These are phyloP conservation scores for Acrocalymma vagum DNA, from an alignment of 2,329 filamentous ascomycete species.

Conservation along the genomic window DNA sequence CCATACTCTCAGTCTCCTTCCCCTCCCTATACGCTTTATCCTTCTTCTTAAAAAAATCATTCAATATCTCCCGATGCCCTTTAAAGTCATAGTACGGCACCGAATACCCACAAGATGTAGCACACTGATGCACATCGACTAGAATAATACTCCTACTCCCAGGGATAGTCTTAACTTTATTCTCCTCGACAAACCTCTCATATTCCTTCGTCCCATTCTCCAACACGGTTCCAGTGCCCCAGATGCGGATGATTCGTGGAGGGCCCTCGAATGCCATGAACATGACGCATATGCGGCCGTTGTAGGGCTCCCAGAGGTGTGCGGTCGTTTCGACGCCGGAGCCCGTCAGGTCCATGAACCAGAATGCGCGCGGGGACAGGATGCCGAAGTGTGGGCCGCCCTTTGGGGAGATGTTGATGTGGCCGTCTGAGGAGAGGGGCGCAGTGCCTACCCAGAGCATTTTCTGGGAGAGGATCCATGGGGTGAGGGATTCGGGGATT, in stretches of 20 bases:
- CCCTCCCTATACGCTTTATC: slow-evolving; percentile 44
- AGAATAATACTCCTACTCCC: slow-evolving; percentile 51
- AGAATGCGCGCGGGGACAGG: slow-evolving; percentile 49
- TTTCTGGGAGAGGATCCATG: slow-evolving; percentile 55
- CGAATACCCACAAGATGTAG: slow-evolving; percentile 52
- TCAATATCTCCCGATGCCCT: slow-evolving; percentile 48
- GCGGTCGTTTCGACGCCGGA: slow-evolving; percentile 54
- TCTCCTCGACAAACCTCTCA: slow-evolving; percentile 38
- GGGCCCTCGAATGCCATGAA: slow-evolving; percentile 54
- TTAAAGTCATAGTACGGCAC: slow-evolving; percentile 57
- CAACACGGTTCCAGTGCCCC: slow-evolving; percentile 48
- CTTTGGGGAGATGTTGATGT: slow-evolving; percentile 58
- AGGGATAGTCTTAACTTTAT: slow-evolving; percentile 46
- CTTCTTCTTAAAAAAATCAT: slow-evolving; percentile 53
- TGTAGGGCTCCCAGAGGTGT: slow-evolving; percentile 52
- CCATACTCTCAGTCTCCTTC: slow-evolving; percentile 51
- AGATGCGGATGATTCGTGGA: slow-evolving; percentile 54
- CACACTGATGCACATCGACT: slow-evolving; percentile 55
- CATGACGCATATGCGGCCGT: slow-evolving; percentile 53
- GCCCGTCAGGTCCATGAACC: slow-evolving; percentile 56
- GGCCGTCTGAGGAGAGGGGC: slow-evolving; percentile 49
- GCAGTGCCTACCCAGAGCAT: slow-evolving; percentile 55
- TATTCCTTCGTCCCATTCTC: slow-evolving; percentile 49
- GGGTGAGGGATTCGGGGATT: slow-evolving; percentile 47
- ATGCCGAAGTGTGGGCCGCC: slow-evolving; percentile 52